Conservation (phyloP, 169 alveolate species). For the Blepharisma undulans region DNA sequence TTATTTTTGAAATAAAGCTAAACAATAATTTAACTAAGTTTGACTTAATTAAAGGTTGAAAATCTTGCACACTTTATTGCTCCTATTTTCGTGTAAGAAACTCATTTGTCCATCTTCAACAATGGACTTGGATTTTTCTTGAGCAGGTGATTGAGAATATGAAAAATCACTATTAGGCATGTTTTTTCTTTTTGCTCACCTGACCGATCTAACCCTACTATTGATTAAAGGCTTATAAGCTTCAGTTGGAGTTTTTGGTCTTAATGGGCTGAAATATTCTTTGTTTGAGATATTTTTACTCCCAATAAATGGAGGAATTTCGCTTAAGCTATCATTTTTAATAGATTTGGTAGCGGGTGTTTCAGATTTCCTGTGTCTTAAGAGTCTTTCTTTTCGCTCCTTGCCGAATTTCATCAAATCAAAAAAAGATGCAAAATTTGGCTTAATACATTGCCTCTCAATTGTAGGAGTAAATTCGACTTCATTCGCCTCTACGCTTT, state of each 20-base stretch:
- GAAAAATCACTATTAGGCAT: neutral
- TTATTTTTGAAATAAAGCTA: too few species aligned
- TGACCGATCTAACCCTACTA: neutral
- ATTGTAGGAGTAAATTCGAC: neutral
- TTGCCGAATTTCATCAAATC: neutral
- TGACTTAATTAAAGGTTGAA: neutral
- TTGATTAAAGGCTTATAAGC: neutral
- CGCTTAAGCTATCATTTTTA: neutral
- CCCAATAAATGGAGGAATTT: neutral
- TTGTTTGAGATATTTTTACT: neutral
- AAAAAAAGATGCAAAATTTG: neutral
- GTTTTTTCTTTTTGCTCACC: neutral
- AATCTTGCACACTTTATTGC: neutral
- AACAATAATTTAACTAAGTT: too few species aligned
- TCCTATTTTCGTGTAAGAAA: neutral
- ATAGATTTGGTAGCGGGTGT: neutral
- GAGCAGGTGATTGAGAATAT: neutral
- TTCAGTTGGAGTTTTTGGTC: neutral
- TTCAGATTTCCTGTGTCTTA: neutral
- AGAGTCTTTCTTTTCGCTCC: neutral
- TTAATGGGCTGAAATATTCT: neutral
- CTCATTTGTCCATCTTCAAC: neutral
- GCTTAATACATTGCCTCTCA: neutral
- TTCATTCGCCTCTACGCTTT: neutral
- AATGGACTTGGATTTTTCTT: neutral